phyloP scores from a whole-genome alignment of 2,329 filamentous ascomycete species.

The Epichloe aotearoae region DNA sequence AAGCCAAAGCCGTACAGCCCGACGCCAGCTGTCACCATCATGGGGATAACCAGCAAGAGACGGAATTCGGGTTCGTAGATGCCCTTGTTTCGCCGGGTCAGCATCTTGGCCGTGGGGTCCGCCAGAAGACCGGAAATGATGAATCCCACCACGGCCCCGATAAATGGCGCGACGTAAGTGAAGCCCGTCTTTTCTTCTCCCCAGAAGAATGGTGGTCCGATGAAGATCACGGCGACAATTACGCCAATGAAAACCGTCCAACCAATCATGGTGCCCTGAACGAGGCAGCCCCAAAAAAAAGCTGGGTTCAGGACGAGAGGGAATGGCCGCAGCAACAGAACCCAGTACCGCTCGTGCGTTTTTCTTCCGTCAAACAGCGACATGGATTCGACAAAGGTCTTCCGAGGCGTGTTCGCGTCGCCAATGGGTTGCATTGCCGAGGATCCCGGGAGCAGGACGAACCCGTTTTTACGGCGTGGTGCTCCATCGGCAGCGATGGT shows the following conservation, averaged over 20 bases:
- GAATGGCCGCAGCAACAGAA: conserved; percentile 57
- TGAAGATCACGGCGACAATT: conserved; percentile 68
- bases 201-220: conserved; percentile 72
- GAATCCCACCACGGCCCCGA: conserved; percentile 72
- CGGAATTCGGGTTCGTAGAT: conserved; percentile 89
- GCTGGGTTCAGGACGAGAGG: conserved; percentile 75
- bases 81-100: conserved; percentile 65
- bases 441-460: conserved; percentile 20
- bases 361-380: conserved; percentile 70
- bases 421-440: conserved; percentile 22
- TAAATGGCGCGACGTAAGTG: conserved; percentile 72
- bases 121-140: conserved; percentile 58
- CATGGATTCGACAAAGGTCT: conserved; percentile 47
- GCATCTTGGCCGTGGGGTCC: conserved; percentile 55
- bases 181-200: conserved; percentile 72
- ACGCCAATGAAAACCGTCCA: conserved; percentile 93
- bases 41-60: conserved; percentile 68
- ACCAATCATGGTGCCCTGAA: conserved; percentile 82
- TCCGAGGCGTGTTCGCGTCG: conserved; percentile 28
- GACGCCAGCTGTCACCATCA: conserved; percentile 62
- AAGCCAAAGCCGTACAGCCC: conserved; percentile 79
- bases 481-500: conserved; percentile 1
- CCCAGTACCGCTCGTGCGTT: conserved; percentile 59
- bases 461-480: conserved; percentile 9
- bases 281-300: conserved; percentile 65